A percentile compares a stretch with the other conserved stretches of the same genome.
These are phyloP conservation scores for Cytospora chrysosperma DNA, from an alignment of 2,329 filamentous ascomycete genomes.

Conservation along the genomic window DNA sequence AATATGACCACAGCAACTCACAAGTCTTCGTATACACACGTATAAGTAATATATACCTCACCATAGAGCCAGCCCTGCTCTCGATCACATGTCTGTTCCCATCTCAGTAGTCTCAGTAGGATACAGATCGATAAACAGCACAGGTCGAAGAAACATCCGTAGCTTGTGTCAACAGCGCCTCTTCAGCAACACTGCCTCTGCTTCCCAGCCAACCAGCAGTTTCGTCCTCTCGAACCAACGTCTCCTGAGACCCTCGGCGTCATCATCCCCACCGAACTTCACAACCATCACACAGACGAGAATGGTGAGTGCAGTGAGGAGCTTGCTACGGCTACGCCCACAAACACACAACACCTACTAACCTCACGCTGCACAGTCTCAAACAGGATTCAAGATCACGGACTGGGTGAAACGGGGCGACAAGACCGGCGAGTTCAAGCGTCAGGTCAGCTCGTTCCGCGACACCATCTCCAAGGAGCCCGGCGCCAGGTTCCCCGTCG, in stretches of 20 bases:
- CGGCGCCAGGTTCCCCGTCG: conserved; percentile 74
- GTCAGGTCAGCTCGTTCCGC: conserved; percentile 79
- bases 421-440: conserved; percentile 88
- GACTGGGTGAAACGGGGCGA: conserved; percentile 80
- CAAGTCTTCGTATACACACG: too few relatives aligned
- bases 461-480: conserved; percentile 72
- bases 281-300: conserved; percentile 9
- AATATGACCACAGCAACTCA: not conserved
- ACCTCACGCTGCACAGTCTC: not conserved
- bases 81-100: conserved; percentile 1
- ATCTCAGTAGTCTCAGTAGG: not conserved
- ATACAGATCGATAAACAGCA: not conserved
- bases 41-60: too few relatives aligned
- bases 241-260: not conserved
- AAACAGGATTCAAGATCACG: conserved; percentile 57
- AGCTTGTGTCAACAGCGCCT: not conserved
- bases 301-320: conserved; percentile 19
- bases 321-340: not conserved
- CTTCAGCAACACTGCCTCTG: not conserved
- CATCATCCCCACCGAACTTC: too few relatives aligned
- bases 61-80: not conserved
- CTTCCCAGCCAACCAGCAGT: not conserved
- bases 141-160: not conserved
- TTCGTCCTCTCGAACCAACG: not conserved
- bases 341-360: too few relatives aligned